These are phyloP conservation scores for Aspergillus ochraceus DNA, from an alignment of 2,329 filamentous ascomycete genomes.

Conservation along the genomic window DNA sequence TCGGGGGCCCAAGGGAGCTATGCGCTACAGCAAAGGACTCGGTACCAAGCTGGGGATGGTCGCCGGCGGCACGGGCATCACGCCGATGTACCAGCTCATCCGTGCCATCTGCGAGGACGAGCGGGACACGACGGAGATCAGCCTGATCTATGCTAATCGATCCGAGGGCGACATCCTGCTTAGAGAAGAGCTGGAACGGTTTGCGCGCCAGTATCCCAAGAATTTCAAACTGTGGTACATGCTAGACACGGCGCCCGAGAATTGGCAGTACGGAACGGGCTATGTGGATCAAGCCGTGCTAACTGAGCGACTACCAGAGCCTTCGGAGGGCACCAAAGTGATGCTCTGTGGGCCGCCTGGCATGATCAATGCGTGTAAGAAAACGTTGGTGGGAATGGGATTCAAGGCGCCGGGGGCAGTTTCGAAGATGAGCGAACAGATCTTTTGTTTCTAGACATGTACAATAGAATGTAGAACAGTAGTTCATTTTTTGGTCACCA, in stretches of 20 bases:
- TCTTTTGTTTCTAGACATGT: conserved; percentile 53
- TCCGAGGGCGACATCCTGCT: conserved; percentile 62
- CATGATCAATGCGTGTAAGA: conserved; percentile 49
- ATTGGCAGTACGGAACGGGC: conserved; percentile 53
- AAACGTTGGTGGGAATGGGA: conserved; percentile 49
- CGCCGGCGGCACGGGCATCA: conserved; percentile 41
- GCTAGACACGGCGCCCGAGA: conserved; percentile 48
- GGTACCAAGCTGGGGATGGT: conserved; percentile 40
- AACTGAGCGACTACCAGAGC: conserved; percentile 48
- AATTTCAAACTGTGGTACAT: conserved; percentile 60
- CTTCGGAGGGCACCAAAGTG: conserved; percentile 51
- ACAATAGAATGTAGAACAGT: background rate
- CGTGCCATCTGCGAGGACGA: conserved; percentile 63
- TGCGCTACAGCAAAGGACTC: conserved; percentile 31
- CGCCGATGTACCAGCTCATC: conserved; percentile 63
- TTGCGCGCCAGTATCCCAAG: conserved; percentile 51
- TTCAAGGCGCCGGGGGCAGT: conserved; percentile 53
- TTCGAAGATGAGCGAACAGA: conserved; percentile 55
- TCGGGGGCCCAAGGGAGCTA: conserved; percentile 39
- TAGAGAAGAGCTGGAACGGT: conserved; percentile 55
- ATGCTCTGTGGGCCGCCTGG: conserved; percentile 58
- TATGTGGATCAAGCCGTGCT: conserved; percentile 56
- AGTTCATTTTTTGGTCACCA: too few species aligned
- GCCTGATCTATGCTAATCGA: conserved; percentile 60
- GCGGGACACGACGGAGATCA: conserved; percentile 58